Evolutionary conservation across 805 yeast species (phyloP).

Genomic region (Kluyveromyces aestuarii): DNA sequence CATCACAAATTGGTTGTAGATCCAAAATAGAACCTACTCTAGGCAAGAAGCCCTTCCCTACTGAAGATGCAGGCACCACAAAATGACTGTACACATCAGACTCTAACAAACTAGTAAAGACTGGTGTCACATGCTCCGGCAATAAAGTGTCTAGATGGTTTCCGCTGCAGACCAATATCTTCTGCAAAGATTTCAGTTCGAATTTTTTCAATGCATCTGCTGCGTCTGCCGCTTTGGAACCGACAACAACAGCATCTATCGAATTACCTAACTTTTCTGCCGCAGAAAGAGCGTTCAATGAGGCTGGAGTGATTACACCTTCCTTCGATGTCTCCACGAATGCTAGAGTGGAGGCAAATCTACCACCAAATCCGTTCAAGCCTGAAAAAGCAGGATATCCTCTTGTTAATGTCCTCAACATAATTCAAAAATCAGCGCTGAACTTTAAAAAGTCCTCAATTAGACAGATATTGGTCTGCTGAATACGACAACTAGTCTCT

Average conservation of each 20-base stretch:
- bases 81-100: conserved; percentile 48
- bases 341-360: conserved; percentile 65
- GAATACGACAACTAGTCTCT: background rate
- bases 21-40: conserved; percentile 79
- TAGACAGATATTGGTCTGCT: background rate
- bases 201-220: conserved; percentile 26
- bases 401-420: background rate
- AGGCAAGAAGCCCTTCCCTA: conserved; percentile 81
- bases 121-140: conserved; percentile 77
- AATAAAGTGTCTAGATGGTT: conserved; percentile 55
- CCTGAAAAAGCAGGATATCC: background rate
- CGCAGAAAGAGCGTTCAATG: conserved; percentile 68
- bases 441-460: background rate
- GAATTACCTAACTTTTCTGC: conserved; percentile 71
- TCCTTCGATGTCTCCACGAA: conserved; percentile 55
- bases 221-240: conserved; percentile 47
- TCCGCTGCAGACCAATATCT: conserved; percentile 47
- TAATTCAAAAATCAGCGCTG: background rate
- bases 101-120: conserved; percentile 36
- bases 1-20: conserved; percentile 80
- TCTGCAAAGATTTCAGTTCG: conserved; percentile 31
- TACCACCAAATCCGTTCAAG: conserved; percentile 11
- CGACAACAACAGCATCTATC: conserved; percentile 69
- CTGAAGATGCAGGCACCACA: conserved; percentile 72
- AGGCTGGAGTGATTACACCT: conserved; percentile 50